Evolutionary conservation across 2,329 filamentous ascomycete species (phyloP).

Genomic region (Aspergillus oerlinghausenensis): DNA sequence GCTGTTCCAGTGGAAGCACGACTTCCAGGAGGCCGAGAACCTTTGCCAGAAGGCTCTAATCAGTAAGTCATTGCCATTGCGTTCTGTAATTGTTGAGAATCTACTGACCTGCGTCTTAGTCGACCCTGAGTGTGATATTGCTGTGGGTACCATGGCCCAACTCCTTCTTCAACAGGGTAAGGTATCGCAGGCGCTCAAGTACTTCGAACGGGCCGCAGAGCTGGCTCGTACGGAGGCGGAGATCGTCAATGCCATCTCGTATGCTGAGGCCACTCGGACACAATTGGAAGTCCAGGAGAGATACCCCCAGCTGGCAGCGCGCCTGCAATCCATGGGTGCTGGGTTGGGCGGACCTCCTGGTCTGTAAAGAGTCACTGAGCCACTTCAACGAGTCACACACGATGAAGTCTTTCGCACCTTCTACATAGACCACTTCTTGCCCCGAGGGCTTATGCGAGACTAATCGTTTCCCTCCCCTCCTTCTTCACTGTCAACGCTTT

Average conservation of each 20-base stretch:
- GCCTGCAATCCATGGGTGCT: constrained; percentile 59
- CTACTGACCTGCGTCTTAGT: constrained; percentile 52
- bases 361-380: constrained; percentile 24
- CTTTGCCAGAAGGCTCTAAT: constrained; percentile 96
- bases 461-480: constrained; percentile 24
- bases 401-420: constrained; percentile 4
- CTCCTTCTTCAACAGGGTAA: constrained; percentile 96
- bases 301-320: constrained; percentile 73
- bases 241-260: constrained; percentile 92
- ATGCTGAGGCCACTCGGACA: constrained; percentile 93
- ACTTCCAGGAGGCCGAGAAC: constrained; percentile 90
- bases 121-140: constrained; percentile 97
- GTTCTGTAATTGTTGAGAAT: neutral
- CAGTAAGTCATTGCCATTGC: constrained; percentile 59
- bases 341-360: constrained; percentile 32
- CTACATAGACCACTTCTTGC: constrained; percentile 7
- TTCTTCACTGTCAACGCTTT: constrained; percentile 1
- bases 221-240: constrained; percentile 91
- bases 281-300: constrained; percentile 89
- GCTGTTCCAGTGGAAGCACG: constrained; percentile 97
- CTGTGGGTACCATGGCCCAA: constrained; percentile 97
- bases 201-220: constrained; percentile 95
- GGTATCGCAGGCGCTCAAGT: constrained; percentile 88
- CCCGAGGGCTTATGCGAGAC: constrained; percentile 15
- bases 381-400: neutral